Evolutionary conservation across 805 yeast genomes (phyloP).

Genomic region (Cyberlindnera misumaiensis): DNA sequence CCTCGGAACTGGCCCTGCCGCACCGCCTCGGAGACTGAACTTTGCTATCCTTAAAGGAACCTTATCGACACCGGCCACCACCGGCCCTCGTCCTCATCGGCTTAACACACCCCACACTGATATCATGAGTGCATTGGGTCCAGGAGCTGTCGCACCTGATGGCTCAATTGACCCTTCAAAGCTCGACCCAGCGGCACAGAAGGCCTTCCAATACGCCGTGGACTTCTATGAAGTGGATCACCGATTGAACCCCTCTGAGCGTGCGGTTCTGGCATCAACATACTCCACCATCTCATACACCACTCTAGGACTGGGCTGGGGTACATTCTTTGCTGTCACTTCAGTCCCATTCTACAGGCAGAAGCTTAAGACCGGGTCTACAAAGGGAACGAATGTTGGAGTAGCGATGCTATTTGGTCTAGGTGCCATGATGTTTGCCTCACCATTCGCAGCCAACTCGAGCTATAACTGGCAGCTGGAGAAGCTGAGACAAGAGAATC

Average conservation of each 20-base stretch:
- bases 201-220: constrained; percentile 37
- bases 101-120: not conserved
- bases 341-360: constrained; percentile 36
- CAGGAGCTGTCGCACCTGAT: constrained; percentile 3
- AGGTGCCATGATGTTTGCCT: constrained; percentile 29
- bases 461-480: constrained; percentile 29
- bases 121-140: constrained; percentile 1
- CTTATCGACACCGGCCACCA: no score
- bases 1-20: no score
- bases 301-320: constrained; percentile 33
- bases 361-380: constrained; percentile 26
- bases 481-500: constrained; percentile 24
- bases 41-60: no score
- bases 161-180: constrained; percentile 8
- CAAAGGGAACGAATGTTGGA: constrained; percentile 34
- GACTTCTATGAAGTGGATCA: constrained; percentile 45
- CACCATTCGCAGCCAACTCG: constrained; percentile 26
- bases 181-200: constrained; percentile 17
- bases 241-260: constrained; percentile 32
- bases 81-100: no score
- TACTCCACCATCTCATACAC: constrained; percentile 30
- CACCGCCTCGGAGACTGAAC: no score
- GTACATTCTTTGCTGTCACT: constrained; percentile 35
- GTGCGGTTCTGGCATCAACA: constrained; percentile 34
- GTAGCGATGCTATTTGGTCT: constrained; percentile 37